Evolutionary conservation across 2,329 filamentous ascomycete genomes (phyloP).

Genomic region (Neofusicoccum sp.): DNA sequence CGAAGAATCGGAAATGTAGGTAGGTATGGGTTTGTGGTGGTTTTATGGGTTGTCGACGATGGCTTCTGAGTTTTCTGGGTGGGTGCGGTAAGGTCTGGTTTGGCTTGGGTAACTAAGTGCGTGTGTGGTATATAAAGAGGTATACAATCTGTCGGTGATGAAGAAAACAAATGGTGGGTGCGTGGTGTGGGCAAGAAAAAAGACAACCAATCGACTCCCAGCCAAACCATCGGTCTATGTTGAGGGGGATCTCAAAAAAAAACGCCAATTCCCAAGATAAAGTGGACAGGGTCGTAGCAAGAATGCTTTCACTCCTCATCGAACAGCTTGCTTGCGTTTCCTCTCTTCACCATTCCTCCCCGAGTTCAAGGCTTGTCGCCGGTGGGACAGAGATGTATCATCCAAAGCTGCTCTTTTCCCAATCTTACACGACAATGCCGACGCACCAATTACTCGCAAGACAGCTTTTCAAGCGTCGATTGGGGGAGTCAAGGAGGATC

Average conservation of each 20-base stretch:
- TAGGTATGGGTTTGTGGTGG: not conserved
- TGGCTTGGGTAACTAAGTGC: slow-evolving; percentile 13
- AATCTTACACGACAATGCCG: slow-evolving; percentile 5
- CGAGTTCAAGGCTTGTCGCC: slow-evolving; percentile 9
- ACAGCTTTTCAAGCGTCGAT: not conserved
- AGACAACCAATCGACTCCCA: slow-evolving; percentile 11
- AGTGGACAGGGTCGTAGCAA: slow-evolving; percentile 1
- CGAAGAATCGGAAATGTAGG: not conserved
- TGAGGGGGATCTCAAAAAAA: slow-evolving; percentile 2
- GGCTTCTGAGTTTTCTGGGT: not conserved
- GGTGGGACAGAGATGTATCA: slow-evolving; percentile 1
- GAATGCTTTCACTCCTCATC: not conserved
- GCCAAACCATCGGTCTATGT: slow-evolving; percentile 10
- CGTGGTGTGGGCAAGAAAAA: not conserved
- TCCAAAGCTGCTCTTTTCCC: slow-evolving; percentile 1
- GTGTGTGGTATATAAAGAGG: slow-evolving; percentile 14
- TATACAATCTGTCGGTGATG: slow-evolving; percentile 10
- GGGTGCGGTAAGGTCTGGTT: slow-evolving; percentile 8
- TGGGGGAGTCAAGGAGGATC: not conserved
- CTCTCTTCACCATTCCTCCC: not conserved
- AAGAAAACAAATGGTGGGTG: slow-evolving; percentile 2
- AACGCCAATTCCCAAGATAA: slow-evolving; percentile 8
- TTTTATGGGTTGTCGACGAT: not conserved
- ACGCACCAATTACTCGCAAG: not conserved
- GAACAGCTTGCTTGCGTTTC: not conserved